A percentile compares a stretch with the other conserved stretches of the same genome.
phyloP scores from a whole-genome alignment of 768 basidiomycete genomes.

The Pisolithus microcarpus region DNA sequence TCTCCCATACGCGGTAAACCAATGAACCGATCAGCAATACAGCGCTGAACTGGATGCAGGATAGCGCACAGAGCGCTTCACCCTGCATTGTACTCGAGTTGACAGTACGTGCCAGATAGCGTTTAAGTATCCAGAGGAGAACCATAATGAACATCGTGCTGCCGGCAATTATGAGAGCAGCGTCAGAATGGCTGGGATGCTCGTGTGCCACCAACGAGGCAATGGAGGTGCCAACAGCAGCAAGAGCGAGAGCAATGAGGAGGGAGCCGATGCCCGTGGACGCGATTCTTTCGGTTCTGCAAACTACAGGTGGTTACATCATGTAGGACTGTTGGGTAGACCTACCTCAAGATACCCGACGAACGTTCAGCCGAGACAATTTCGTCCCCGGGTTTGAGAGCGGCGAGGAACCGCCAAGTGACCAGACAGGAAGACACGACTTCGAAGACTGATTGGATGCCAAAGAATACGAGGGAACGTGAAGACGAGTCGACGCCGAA shows the following conservation, averaged over 20 bases:
- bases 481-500: constrained; percentile 41
- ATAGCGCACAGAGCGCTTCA: constrained; percentile 38
- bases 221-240: constrained; percentile 31
- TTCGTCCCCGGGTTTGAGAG: constrained; percentile 30
- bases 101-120: constrained; percentile 37
- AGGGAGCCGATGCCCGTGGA: constrained; percentile 32
- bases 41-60: constrained; percentile 37
- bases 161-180: constrained; percentile 38
- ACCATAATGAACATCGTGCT: constrained; percentile 33
- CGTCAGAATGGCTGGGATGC: constrained; percentile 31
- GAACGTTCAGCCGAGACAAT: constrained; percentile 2
- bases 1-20: constrained; percentile 33
- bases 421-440: constrained; percentile 39
- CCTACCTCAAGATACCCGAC: constrained; percentile 10
- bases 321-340: neutral
- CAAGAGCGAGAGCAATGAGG: constrained; percentile 31
- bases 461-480: constrained; percentile 40
- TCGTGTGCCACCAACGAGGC: constrained; percentile 29
- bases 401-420: constrained; percentile 36
- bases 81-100: constrained; percentile 38
- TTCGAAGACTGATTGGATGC: constrained; percentile 42
- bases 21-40: constrained; percentile 37
- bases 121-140: constrained; percentile 38
- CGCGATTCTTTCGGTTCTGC: constrained; percentile 32
- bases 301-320: neutral